Base-by-base conservation (phyloP, 176 grass and related monocot genomes). In the Cymbopogon citratus region DNA sequence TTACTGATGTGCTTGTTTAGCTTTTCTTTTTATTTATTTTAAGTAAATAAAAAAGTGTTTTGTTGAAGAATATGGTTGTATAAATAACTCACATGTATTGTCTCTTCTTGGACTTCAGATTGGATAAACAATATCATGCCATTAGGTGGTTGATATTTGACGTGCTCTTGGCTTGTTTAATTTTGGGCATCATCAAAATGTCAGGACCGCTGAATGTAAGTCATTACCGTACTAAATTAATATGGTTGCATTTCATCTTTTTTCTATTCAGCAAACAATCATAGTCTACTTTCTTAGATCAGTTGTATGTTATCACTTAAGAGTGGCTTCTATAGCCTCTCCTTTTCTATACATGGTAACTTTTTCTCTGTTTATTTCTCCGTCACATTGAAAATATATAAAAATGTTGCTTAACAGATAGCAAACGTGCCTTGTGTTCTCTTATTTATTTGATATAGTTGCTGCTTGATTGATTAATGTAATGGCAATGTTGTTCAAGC, bases 201-300 rank as follows among this genome's bases (percentile, higher is more conserved):
- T 92, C 90, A 61, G 93, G 88, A 81, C 81, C 85, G n/a, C 52
- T 92, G 65, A 96, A 90, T 86, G 93, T 92, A 90, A 6, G 76
- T 68, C 61, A 40, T 78, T 71, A 75, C 66, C 63, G 89, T 85
- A 25, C 65, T 51, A 48, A 76, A 54, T 54, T 78, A 64, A 46
- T 80, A 64, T 85, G 54, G 12, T 48, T 59, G 10, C 5, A 39
- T 40, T 87, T 82, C 14, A 40, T 77, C 61, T 8, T 36, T 78
- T 71, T 63, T 36, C 31, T 15, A 13, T 84, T 45, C 28, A 84
- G n/a, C 67, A 76, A 83, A 78, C 76, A 21, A 76, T 65, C 70
- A 54, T n/a, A 60, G 5, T 72, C 66, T 43, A 73, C 23, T 69
- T 81, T 71, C 33, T 75, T 57, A 35, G 63, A 61, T 72, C 9